Evolutionary conservation across 176 grass and related monocot species (phyloP).

Genomic region (Bolboschoenus planiculmis): DNA sequence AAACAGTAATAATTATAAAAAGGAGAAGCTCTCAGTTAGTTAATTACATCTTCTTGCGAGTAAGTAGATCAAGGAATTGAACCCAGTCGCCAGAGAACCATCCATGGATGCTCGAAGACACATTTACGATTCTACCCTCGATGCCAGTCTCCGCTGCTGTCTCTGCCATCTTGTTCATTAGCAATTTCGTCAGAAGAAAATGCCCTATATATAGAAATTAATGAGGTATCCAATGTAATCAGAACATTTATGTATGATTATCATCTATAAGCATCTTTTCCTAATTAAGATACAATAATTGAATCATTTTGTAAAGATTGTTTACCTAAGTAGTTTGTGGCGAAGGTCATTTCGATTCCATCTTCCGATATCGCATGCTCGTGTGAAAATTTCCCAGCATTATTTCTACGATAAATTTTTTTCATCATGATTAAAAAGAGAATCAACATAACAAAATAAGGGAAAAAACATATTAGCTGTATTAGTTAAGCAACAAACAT

Average conservation of each 20-base stretch:
- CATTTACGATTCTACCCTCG: slow-evolving; percentile 76
- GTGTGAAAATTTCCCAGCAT: slow-evolving; percentile 96
- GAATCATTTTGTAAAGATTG: not conserved
- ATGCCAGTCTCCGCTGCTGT: slow-evolving; percentile 54
- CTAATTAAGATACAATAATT: not conserved
- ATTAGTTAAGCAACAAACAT: not conserved
- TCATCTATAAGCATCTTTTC: too few relatives aligned
- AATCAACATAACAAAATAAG: not conserved
- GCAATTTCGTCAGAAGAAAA: slow-evolving; percentile 71
- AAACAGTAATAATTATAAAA: not conserved
- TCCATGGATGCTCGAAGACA: slow-evolving; percentile 83
- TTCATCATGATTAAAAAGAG: not conserved
- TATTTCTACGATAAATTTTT: slow-evolving; percentile 58
- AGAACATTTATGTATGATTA: too few relatives aligned
- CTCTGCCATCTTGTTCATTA: slow-evolving; percentile 54
- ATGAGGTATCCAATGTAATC: not conserved
- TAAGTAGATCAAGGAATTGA: slow-evolving; percentile 67
- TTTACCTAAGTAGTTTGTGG: slow-evolving; percentile 87
- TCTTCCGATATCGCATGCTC: slow-evolving; percentile 81
- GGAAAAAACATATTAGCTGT: not conserved
- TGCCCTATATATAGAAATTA: slow-evolving; percentile 34
- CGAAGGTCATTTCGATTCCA: slow-evolving; percentile 98
- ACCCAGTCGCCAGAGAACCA: slow-evolving; percentile 95
- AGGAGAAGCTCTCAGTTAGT: not conserved
- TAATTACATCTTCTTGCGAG: slow-evolving; percentile 59